Percentiles rank a stretch among this genome's conserved stretches.
Conservation (phyloP, 108 stramenopile genomes). For the Skeletonema marinoi region DNA sequence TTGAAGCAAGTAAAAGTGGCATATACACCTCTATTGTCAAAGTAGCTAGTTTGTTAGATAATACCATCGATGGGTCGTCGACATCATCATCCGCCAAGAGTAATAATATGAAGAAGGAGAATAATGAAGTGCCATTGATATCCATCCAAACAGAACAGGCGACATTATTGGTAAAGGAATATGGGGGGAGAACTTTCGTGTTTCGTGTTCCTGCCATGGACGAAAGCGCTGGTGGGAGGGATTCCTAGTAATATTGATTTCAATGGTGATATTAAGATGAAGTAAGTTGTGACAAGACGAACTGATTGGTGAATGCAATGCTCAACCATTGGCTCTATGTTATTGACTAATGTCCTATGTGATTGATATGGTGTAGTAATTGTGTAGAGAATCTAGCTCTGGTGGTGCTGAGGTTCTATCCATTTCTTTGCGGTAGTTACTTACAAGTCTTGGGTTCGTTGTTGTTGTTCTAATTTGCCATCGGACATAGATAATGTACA, state of each 20-base stretch:
- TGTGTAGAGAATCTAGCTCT: too few relatives aligned
- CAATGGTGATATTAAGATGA: neutral
- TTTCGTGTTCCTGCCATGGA: conserved; percentile 53
- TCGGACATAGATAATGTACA: too few relatives aligned
- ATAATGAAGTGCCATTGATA: conserved; percentile 53
- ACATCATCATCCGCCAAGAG: neutral
- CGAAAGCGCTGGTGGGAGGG: neutral
- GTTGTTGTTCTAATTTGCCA: too few relatives aligned
- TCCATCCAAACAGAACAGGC: conserved; percentile 65
- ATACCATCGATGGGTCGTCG: conserved; percentile 18
- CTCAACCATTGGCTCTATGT: too few relatives aligned
- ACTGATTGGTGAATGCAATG: too few relatives aligned
- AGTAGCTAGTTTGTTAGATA: conserved; percentile 59
- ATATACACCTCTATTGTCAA: conserved; percentile 61
- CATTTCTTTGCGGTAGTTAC: too few relatives aligned
- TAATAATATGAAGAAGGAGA: neutral
- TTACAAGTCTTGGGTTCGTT: too few relatives aligned
- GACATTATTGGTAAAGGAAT: conserved; percentile 70
- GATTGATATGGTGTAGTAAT: too few relatives aligned
- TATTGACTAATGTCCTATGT: too few relatives aligned
- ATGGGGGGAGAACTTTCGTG: conserved; percentile 63
- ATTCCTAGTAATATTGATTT: too few relatives aligned
- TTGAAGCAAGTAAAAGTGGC: conserved; percentile 46
- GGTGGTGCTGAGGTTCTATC: too few relatives aligned
- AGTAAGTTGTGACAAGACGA: too few relatives aligned